A percentile compares a stretch with the other conserved stretches of the same genome.
Evolutionary conservation across 2,329 filamentous ascomycete genomes (phyloP).

Genomic region (Chalaropsis thielavioides): DNA sequence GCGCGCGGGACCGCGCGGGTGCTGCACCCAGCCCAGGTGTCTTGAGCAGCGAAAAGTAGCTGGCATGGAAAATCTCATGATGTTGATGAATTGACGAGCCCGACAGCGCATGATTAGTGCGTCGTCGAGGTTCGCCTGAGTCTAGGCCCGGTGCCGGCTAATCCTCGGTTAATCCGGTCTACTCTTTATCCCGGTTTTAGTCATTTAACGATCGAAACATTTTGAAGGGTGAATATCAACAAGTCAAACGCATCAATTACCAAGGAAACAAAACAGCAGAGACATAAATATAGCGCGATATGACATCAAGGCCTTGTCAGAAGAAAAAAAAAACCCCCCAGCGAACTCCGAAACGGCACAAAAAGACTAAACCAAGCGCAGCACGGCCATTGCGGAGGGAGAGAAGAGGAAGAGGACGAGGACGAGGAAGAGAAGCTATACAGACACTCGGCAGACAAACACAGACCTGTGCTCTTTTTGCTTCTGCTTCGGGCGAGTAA

Average conservation of each 20-base stretch:
- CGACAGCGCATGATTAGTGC: not conserved
- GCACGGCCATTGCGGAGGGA: no score
- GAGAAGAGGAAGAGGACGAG: no score
- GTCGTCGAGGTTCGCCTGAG: not conserved
- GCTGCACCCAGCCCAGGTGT: not conserved
- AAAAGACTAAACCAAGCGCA: not conserved
- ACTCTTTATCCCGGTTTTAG: not conserved
- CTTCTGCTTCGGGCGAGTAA: not conserved
- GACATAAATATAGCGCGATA: not conserved
- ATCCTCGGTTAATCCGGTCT: not conserved
- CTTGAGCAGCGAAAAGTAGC: not conserved
- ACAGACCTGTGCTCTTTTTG: not conserved
- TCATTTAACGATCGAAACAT: no score
- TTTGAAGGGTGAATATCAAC: not conserved
- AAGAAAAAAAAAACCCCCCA: not conserved
- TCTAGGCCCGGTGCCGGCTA: not conserved
- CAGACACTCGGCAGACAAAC: not conserved
- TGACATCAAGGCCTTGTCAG: not conserved
- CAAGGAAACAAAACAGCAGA: not conserved
- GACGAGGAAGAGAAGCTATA: no score
- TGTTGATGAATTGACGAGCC: not conserved
- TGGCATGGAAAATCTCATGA: not conserved
- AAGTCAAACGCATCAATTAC: slow-evolving; percentile 2
- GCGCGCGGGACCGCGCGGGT: no score
- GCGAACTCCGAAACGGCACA: not conserved